phyloP scores from a whole-genome alignment of 805 yeast genomes.

The Candida manassasensis region DNA sequence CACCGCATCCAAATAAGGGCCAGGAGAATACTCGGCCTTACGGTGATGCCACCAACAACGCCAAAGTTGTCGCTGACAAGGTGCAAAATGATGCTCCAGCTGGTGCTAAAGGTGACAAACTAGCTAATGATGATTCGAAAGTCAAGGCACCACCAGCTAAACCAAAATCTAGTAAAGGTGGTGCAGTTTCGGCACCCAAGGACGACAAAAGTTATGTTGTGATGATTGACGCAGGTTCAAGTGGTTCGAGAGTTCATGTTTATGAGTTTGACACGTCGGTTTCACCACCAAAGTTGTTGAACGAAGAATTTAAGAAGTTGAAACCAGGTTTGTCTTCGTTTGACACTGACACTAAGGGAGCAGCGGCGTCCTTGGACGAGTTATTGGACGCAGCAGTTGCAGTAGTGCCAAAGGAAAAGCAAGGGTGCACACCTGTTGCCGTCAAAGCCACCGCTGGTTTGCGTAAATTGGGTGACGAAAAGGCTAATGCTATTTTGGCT shows the following conservation, averaged over 20 bases:
- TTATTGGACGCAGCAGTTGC: constrained; percentile 71
- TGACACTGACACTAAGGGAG: constrained; percentile 74
- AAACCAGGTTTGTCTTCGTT: constrained; percentile 89
- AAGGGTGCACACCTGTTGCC: constrained; percentile 85
- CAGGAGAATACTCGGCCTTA: constrained; percentile 33
- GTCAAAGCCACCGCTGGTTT: constrained; percentile 98
- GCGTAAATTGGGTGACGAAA: constrained; percentile 74
- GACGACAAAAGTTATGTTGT: constrained; percentile 64
- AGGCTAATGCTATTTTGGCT: constrained; percentile 63
- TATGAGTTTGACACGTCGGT: constrained; percentile 86
- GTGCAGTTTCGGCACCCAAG: not conserved
- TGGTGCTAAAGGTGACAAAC: constrained; percentile 6
- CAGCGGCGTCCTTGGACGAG: constrained; percentile 87
- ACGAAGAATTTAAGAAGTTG: constrained; percentile 81
- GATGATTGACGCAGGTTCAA: constrained; percentile 97
- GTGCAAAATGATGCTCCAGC: constrained; percentile 6
- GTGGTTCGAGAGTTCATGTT: constrained; percentile 94
- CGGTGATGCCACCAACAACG: constrained; percentile 30
- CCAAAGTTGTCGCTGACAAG: constrained; percentile 23
- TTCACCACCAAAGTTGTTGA: constrained; percentile 74
- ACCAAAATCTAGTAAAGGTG: constrained; percentile 1
- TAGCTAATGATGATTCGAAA: constrained; percentile 8
- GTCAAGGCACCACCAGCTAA: not conserved
- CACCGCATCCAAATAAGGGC: constrained; percentile 18
- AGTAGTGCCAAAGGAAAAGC: constrained; percentile 68